Evolutionary conservation across 1,284 basidiomycete genomes (phyloP).

Genomic region (Anthracocystis setariae): DNA sequence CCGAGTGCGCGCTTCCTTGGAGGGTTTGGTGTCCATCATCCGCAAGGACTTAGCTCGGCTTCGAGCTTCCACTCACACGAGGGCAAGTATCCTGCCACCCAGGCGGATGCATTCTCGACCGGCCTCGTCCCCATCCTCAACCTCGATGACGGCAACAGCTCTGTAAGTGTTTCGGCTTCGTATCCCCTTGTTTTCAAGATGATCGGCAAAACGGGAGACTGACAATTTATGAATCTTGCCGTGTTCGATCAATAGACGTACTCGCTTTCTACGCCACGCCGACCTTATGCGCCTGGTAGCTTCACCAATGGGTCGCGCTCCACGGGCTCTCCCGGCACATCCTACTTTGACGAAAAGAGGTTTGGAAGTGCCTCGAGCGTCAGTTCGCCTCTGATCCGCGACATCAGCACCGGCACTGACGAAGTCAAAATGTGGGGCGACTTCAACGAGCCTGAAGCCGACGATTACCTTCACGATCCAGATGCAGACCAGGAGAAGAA

Average conservation of each 20-base stretch:
- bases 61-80: slow-evolving; percentile 23
- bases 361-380: slow-evolving; percentile 2
- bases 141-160: slow-evolving; percentile 25
- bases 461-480: slow-evolving; percentile 37
- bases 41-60: slow-evolving; percentile 20
- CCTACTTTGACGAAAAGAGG: slow-evolving; percentile 40
- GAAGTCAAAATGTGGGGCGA: slow-evolving; percentile 41
- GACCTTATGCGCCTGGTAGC: slow-evolving; percentile 36
- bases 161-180: neutral
- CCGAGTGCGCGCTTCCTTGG: slow-evolving; percentile 24
- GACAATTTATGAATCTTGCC: neutral
- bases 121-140: slow-evolving; percentile 37
- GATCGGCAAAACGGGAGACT: neutral
- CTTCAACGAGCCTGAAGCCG: slow-evolving; percentile 30
- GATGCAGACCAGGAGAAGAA: slow-evolving; percentile 44
- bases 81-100: slow-evolving; percentile 26
- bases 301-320: slow-evolving; percentile 32
- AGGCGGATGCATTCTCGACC: slow-evolving; percentile 20
- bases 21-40: slow-evolving; percentile 16
- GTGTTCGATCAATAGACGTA: slow-evolving; percentile 3
- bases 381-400: slow-evolving; percentile 8
- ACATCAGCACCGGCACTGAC: neutral
- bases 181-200: neutral
- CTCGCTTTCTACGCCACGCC: slow-evolving; percentile 12
- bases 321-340: slow-evolving; percentile 18